Conservation (phyloP, 345 rosid species). For the Citrus medica region DNA sequence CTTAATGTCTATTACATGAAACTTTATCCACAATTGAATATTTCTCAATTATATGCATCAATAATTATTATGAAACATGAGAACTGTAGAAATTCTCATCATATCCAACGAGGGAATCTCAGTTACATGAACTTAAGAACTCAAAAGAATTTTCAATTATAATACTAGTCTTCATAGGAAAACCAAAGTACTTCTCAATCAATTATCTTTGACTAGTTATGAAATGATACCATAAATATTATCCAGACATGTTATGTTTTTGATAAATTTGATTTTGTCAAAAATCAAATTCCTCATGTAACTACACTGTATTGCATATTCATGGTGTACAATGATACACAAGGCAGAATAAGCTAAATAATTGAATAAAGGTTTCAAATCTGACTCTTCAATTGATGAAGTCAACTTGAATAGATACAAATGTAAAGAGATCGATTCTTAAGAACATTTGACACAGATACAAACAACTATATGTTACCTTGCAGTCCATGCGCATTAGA, state of each 20-base stretch:
- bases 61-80: no score
- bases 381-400: not conserved
- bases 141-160: not conserved
- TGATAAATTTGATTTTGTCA: not conserved
- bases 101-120: not conserved
- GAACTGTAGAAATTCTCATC: not conserved
- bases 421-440: not conserved
- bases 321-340: not conserved
- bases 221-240: not conserved
- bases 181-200: not conserved
- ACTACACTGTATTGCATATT: not conserved
- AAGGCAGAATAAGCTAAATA: not conserved
- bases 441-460: not conserved
- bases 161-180: not conserved
- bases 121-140: not conserved
- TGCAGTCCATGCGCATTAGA: slow-evolving; percentile 88
- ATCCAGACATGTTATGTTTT: not conserved
- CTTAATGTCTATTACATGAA: no score
- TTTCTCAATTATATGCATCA: no score
- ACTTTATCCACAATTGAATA: no score
- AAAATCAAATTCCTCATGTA: not conserved
- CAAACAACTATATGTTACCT: slow-evolving; percentile 42
- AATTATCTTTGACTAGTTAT: not conserved
- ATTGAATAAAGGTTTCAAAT: not conserved
- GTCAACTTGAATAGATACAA: not conserved